Conservation (phyloP, 2,329 filamentous ascomycete genomes). For the Colletotrichum chrysophilum region DNA sequence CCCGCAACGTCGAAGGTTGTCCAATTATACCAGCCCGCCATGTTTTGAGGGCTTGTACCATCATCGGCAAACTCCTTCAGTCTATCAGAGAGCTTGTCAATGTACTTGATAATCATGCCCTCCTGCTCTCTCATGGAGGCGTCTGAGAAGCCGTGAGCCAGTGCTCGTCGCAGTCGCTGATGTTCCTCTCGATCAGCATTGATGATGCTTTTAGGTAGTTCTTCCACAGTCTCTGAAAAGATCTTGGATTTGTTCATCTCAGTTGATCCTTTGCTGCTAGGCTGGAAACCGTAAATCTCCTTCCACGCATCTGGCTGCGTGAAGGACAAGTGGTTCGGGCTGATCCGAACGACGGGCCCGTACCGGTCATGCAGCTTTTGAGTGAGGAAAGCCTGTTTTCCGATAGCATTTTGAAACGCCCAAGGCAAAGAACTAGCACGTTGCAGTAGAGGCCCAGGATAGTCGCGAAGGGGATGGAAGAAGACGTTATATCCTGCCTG, state of each 20-base stretch:
- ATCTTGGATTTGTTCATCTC: neutral
- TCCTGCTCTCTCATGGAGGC: slow-evolving; percentile 34
- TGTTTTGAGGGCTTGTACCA: neutral
- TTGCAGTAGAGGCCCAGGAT: slow-evolving; percentile 31
- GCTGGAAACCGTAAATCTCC: slow-evolving; percentile 40
- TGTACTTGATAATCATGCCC: slow-evolving; percentile 28
- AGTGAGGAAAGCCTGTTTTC: neutral
- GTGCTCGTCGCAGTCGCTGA: slow-evolving; percentile 23
- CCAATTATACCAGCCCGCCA: slow-evolving; percentile 10
- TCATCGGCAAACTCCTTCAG: neutral
- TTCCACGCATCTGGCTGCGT: slow-evolving; percentile 38
- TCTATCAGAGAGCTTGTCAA: slow-evolving; percentile 25
- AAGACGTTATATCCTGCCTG: slow-evolving; percentile 33
- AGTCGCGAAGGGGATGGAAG: slow-evolving; percentile 36
- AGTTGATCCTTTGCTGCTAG: neutral
- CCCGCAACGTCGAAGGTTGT: slow-evolving; percentile 24
- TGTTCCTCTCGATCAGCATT: slow-evolving; percentile 23
- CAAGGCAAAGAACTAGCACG: slow-evolving; percentile 1
- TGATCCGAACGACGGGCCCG: slow-evolving; percentile 41
- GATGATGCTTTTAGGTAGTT: neutral
- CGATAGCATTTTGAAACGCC: neutral
- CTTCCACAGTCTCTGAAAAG: neutral
- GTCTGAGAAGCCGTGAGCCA: slow-evolving; percentile 34
- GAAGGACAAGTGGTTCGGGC: slow-evolving; percentile 44
- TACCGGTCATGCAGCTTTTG: slow-evolving; percentile 27